Percentiles rank a stretch among this genome's conserved stretches.
Conservation (phyloP, 345 rosid genomes). For the Brassica nigra region DNA sequence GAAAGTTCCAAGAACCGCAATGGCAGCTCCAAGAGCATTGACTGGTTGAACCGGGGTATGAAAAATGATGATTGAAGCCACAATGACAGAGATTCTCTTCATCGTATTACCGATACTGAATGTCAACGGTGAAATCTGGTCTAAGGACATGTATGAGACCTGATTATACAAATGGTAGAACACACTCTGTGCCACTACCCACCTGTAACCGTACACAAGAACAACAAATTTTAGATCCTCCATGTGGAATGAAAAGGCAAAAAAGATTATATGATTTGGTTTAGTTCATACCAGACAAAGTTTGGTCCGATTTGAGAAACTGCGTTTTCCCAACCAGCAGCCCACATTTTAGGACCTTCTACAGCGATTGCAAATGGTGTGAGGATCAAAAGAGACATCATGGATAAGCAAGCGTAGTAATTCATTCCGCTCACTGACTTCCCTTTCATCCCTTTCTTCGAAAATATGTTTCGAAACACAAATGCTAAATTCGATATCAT, state of each 20-base stretch:
- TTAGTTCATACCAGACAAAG: conserved; percentile 58
- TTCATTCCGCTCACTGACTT: conserved; percentile 95
- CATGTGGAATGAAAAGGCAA: background rate
- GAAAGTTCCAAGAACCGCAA: conserved; percentile 81
- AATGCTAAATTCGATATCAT: conserved; percentile 96
- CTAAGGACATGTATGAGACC: conserved; percentile 84
- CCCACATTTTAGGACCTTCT: conserved; percentile 95
- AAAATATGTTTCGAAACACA: conserved; percentile 89
- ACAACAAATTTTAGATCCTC: background rate
- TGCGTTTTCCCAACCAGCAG: conserved; percentile 82
- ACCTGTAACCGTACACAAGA: conserved; percentile 46
- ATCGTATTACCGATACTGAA: conserved; percentile 78
- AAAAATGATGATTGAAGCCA: conserved; percentile 77
- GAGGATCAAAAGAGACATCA: conserved; percentile 80
- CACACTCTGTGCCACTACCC: conserved; percentile 78
- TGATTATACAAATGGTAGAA: conserved; percentile 84
- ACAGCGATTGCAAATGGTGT: conserved; percentile 89
- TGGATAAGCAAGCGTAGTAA: conserved; percentile 88
- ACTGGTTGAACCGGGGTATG: conserved; percentile 71
- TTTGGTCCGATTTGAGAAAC: conserved; percentile 81
- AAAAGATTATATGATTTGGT: background rate
- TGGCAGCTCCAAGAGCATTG: conserved; percentile 82
- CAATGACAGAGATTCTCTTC: conserved; percentile 78
- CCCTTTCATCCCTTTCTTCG: conserved; percentile 96
- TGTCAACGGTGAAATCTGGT: conserved; percentile 76